Percentiles rank a stretch among this genome's conserved stretches.
Conservation (phyloP, 768 basidiomycete species). For the Tricholoma terreum region DNA sequence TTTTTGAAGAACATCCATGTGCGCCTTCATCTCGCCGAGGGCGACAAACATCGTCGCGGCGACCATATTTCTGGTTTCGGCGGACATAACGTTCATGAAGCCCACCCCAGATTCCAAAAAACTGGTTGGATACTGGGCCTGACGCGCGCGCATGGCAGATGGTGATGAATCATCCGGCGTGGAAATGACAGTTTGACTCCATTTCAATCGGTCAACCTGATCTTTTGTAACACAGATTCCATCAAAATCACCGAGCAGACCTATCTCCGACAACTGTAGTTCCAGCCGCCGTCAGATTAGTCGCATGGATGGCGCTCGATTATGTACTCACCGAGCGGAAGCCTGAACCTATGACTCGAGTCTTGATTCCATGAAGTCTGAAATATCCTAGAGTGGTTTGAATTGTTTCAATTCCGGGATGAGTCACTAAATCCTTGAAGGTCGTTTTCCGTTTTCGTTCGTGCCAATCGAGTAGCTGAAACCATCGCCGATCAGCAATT, state of each 20-base stretch:
- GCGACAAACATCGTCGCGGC: constrained; percentile 30
- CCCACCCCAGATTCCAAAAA: constrained; percentile 28
- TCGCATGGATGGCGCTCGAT: background rate
- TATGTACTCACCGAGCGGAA: constrained; percentile 37
- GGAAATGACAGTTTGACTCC: constrained; percentile 27
- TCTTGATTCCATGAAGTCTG: constrained; percentile 34
- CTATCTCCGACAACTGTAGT: constrained; percentile 40
- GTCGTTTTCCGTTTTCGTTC: constrained; percentile 31
- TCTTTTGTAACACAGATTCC: constrained; percentile 40
- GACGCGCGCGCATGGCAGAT: constrained; percentile 32
- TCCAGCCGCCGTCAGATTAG: constrained; percentile 8
- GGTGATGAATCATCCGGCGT: constrained; percentile 20
- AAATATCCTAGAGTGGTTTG: constrained; percentile 45
- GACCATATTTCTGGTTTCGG: constrained; percentile 32
- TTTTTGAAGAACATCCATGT: constrained; percentile 39
- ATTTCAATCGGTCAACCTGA: constrained; percentile 35
- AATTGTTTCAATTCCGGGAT: constrained; percentile 47
- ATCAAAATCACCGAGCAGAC: constrained; percentile 38
- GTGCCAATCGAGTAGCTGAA: constrained; percentile 41
- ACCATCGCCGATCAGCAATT: background rate
- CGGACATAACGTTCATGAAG: constrained; percentile 36
- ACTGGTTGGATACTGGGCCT: constrained; percentile 37
- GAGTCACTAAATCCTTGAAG: constrained; percentile 22
- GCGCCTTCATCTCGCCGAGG: constrained; percentile 29
- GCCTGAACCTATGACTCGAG: constrained; percentile 39